These are phyloP conservation scores for Ilex asprella DNA, from an alignment of 257 asterid species.

Conservation along the genomic window DNA sequence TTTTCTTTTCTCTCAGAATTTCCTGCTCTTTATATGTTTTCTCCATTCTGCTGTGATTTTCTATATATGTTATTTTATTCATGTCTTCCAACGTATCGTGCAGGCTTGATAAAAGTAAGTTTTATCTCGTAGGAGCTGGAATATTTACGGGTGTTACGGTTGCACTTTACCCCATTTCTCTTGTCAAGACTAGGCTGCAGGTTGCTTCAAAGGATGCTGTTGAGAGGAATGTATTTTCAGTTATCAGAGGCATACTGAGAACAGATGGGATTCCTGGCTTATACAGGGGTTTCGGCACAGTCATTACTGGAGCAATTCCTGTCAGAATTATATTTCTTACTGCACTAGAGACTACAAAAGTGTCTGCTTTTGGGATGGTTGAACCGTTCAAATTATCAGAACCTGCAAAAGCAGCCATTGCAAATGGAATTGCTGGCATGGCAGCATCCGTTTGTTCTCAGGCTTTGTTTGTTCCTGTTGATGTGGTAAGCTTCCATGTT, in stretches of 20 bases:
- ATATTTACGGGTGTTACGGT: conserved; percentile 74
- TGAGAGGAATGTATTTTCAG: conserved; percentile 68
- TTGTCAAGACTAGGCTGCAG: conserved; percentile 86
- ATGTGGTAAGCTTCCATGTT: conserved; percentile 57
- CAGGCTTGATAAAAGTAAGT: conserved; percentile 81
- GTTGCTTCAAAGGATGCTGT: conserved; percentile 53
- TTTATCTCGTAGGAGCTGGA: conserved; percentile 85
- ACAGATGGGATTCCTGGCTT: conserved; percentile 77
- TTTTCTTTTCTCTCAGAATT: not conserved
- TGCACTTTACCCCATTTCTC: conserved; percentile 85
- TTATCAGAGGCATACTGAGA: conserved; percentile 60
- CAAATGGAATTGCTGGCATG: conserved; percentile 94
- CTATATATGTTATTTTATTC: conserved; percentile 7
- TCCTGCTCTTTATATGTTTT: not conserved
- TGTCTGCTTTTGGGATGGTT: conserved; percentile 55
- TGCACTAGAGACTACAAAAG: conserved; percentile 77
- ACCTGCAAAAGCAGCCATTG: conserved; percentile 83
- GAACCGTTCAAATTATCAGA: conserved; percentile 74
- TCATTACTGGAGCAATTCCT: conserved; percentile 79
- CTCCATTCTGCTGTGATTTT: conserved; percentile 3
- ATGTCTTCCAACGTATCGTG: conserved; percentile 12
- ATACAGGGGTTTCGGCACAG: conserved; percentile 86
- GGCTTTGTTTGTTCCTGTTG: conserved; percentile 80
- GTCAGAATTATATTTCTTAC: conserved; percentile 85
- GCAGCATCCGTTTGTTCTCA: conserved; percentile 77